Percentiles rank a stretch among this genome's conserved stretches.
These are phyloP conservation scores for Phytophthora pistaciae DNA, from an alignment of 352 stramenopile species.

Conservation along the genomic window DNA sequence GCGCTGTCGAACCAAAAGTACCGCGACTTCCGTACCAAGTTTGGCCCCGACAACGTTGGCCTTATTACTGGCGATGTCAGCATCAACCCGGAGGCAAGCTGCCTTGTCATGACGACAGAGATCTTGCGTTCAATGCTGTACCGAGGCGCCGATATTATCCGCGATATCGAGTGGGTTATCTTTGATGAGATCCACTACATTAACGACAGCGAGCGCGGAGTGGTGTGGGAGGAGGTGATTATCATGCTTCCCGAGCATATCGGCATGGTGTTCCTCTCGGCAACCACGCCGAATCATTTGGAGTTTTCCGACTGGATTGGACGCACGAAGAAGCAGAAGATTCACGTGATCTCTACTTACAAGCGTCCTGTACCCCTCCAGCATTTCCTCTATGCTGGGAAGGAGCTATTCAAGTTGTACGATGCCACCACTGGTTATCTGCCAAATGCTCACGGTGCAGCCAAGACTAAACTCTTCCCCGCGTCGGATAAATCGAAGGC, in stretches of 20 bases:
- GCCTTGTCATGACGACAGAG: conserved; percentile 98
- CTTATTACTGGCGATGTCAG: conserved; percentile 98
- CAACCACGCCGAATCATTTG: conserved; percentile 98
- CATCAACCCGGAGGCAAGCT: conserved; percentile 96
- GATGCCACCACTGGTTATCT: conserved; percentile 66
- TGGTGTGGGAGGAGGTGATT: conserved; percentile 98
- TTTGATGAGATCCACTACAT: conserved; percentile 99
- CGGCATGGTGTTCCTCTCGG: conserved; percentile 98
- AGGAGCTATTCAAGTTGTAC: conserved; percentile 93
- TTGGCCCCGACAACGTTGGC: conserved; percentile 95
- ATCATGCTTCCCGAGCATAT: conserved; percentile 98
- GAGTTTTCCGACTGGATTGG: conserved; percentile 99
- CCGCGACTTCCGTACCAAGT: conserved; percentile 96
- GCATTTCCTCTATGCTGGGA: conserved; percentile 96
- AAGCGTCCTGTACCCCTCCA: conserved; percentile 97
- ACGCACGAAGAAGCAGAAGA: conserved; percentile 95
- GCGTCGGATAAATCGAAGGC: conserved; percentile 61
- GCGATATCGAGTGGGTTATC: conserved; percentile 98
- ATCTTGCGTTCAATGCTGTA: conserved; percentile 98
- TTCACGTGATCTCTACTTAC: conserved; percentile 98
- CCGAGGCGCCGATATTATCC: conserved; percentile 95
- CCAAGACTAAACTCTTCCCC: conserved; percentile 75
- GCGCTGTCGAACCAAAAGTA: conserved; percentile 99
- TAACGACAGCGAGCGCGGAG: conserved; percentile 97
- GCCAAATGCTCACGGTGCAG: conserved; percentile 59